A percentile compares a stretch with the other conserved stretches of the same genome.
These are phyloP conservation scores for Purpureocillium takamizusanense DNA, from an alignment of 2,329 filamentous ascomycete genomes.

Conservation along the genomic window DNA sequence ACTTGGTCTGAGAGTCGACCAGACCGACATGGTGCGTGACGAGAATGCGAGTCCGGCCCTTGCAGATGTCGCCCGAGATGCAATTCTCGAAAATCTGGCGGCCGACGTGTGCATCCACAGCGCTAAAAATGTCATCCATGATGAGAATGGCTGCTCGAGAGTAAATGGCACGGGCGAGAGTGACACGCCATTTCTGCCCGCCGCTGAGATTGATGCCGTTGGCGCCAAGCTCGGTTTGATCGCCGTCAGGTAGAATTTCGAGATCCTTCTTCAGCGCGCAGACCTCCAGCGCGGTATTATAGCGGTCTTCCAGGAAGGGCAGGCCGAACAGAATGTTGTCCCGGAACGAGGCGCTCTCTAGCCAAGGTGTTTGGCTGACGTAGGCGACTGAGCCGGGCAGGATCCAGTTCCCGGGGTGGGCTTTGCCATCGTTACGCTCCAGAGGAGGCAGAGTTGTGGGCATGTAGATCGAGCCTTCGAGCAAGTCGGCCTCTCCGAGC, in stretches of 20 bases:
- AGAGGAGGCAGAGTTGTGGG: constrained; percentile 38
- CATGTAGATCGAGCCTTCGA: constrained; percentile 51
- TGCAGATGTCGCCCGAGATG: constrained; percentile 60
- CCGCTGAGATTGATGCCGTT: constrained; percentile 80
- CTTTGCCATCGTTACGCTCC: constrained; percentile 53
- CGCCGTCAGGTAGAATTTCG: constrained; percentile 66
- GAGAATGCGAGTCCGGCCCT: constrained; percentile 63
- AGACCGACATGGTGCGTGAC: constrained; percentile 74
- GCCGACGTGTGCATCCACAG: constrained; percentile 74
- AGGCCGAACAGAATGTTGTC: constrained; percentile 75
- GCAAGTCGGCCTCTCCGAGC: constrained; percentile 64
- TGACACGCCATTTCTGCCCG: constrained; percentile 76
- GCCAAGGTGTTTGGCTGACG: constrained; percentile 75
- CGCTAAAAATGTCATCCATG: constrained; percentile 77
- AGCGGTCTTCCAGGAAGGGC: constrained; percentile 59
- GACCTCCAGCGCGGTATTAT: constrained; percentile 59
- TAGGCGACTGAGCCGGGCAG: constrained; percentile 62
- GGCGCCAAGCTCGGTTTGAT: constrained; percentile 72
- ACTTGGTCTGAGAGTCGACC: constrained; percentile 62
- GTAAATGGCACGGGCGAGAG: constrained; percentile 71
- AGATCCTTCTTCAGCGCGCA: constrained; percentile 71
- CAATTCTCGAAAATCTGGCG: constrained; percentile 71
- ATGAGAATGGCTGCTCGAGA: constrained; percentile 68
- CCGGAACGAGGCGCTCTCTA: constrained; percentile 70
- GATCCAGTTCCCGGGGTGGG: constrained; percentile 58